A percentile compares a stretch with the other conserved stretches of the same genome.
Conservation (phyloP, 495 filamentous ascomycete genomes). For the Hypoxylon cercidicola region DNA sequence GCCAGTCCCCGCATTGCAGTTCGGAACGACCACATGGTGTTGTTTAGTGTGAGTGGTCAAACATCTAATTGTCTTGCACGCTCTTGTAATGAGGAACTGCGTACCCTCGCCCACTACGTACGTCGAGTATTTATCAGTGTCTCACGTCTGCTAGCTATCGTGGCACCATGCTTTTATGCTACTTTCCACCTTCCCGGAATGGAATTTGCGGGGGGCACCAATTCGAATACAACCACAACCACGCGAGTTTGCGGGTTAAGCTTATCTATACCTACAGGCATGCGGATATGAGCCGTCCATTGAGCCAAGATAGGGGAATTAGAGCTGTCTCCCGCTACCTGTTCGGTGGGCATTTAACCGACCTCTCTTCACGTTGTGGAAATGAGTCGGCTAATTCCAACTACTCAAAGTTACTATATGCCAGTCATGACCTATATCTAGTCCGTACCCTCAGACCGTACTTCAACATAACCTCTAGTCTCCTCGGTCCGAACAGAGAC, state of each 20-base stretch:
- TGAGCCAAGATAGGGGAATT: not conserved
- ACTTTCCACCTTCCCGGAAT: constrained; percentile 25
- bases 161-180: not conserved
- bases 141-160: not conserved
- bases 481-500: too few relatives aligned
- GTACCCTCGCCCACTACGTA: not conserved
- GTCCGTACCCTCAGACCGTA: too few relatives aligned
- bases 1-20: not conserved
- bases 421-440: too few relatives aligned
- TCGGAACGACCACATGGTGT: not conserved
- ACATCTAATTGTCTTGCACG: not conserved
- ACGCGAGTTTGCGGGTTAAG: not conserved
- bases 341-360: constrained; percentile 33
- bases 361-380: not conserved
- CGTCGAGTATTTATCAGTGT: not conserved
- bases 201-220: constrained; percentile 2
- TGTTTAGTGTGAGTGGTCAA: not conserved
- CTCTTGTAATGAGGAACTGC: not conserved
- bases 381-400: constrained; percentile 13
- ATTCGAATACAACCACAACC: not conserved
- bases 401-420: too few relatives aligned
- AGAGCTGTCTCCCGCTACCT: not conserved
- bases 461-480: too few relatives aligned
- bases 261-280: constrained; percentile 18
- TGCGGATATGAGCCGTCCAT: not conserved